phyloP scores from a whole-genome alignment of 768 basidiomycete genomes.

The Podaxis rugospora region DNA sequence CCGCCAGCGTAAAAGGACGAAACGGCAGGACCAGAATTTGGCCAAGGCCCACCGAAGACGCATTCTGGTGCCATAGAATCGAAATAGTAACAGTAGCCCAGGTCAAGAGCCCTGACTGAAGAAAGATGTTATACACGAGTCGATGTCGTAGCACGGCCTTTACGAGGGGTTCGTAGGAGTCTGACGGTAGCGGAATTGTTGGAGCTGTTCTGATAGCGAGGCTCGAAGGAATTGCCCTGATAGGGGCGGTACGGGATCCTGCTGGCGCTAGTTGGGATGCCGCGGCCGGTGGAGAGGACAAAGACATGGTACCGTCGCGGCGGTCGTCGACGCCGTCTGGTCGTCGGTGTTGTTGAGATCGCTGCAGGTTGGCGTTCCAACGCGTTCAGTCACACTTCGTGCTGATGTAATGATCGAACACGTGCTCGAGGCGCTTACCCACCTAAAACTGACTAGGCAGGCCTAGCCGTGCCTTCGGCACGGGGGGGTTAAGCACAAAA shows the following conservation, averaged over 20 bases:
- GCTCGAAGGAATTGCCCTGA: constrained; percentile 45
- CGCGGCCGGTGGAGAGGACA: not conserved
- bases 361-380: not conserved
- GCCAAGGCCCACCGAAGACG: constrained; percentile 23
- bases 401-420: not conserved
- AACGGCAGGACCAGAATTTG: constrained; percentile 33
- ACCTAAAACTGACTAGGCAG: not conserved
- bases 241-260: constrained; percentile 23
- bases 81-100: constrained; percentile 38
- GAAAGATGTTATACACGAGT: constrained; percentile 47
- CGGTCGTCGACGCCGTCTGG: not conserved
- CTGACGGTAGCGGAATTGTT: constrained; percentile 50
- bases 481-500: no score
- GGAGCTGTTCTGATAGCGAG: constrained; percentile 47
- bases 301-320: not conserved
- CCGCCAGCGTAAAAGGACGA: constrained; percentile 37
- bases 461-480: no score
- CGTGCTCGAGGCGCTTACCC: not conserved
- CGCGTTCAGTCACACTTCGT: not conserved
- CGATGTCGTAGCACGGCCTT: constrained; percentile 60
- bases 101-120: constrained; percentile 42
- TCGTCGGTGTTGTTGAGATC: not conserved
- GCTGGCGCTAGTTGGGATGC: not conserved
- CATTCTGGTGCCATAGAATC: constrained; percentile 39
- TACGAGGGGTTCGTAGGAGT: constrained; percentile 62